Evolutionary conservation across 2,329 filamentous ascomycete species (phyloP), one percentile per base, ranked within the genome.

Genomic region (Neofusicoccum parvum): DNA sequence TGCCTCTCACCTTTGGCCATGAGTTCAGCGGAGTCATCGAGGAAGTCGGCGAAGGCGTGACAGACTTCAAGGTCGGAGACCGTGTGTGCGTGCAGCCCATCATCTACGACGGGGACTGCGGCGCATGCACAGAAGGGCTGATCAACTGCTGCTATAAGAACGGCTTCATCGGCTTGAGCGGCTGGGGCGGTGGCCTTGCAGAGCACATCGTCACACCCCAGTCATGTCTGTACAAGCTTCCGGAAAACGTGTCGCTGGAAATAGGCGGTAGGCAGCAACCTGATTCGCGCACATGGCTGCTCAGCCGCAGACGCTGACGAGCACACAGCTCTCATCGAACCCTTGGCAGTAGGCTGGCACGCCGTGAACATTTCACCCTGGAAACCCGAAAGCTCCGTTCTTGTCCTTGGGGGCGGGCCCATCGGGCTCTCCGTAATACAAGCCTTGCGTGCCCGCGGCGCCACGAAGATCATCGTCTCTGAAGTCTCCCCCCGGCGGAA

Each of bases 71-170:
- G 62, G 70, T 79, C 3, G 84, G 84, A 17, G 79, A 84, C 63
- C 73, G 80, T 34, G 83, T 85, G 2, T 79, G 76, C 48, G 76
- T 85, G 1, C 80, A 85, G 68, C 84, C 84, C 9, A 86, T 84
- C 72, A 85, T 86, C 53, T 86, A 85, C 71, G 83, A 85, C 64
- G 80, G 79, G 7, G 81, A 80, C 12, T 86, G 84, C 70, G 78
- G 79, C 11, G 80, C 83, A 6, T 87, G 85, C 69, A 75, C 80
- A 65, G 79, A 82, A n/a, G 82, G 82, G 0, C 72, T 82, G 20
- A 80, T 84, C 64, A 86, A 86, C 65, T 85, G 83, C 74, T 86
- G 84, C 69, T 82, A 83, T 72, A 81, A 79, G 53, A 84, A 83
- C 66, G 83, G 83, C 1, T 86, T 85, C 70, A 76, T 85, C 6